Evolutionary conservation across 225 moss, liverwort and hornwort species (phyloP), one percentile per base, ranked within the genome.

Genomic region (Rhytidiadelphus loreus): DNA sequence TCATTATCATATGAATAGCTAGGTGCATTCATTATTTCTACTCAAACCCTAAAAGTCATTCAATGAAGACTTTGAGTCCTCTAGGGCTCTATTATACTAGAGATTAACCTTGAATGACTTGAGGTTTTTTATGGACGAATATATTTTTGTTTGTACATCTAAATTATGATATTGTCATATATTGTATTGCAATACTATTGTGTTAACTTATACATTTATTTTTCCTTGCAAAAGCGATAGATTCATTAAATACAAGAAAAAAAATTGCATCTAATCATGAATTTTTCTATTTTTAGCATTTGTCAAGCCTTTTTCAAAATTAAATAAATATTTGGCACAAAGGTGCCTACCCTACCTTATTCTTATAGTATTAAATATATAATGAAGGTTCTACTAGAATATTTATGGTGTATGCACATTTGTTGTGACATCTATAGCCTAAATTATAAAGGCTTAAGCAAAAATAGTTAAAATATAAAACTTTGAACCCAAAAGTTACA

Each of bases 341-440:
- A 46, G 4, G 7, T 4, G 2, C 0, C 0, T 0, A 7, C 2
- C 0, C 0, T 73, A 1, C 2, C 2, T 46, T 73, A 73, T 1
- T 29, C 6, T 29, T 7, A 73, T 1, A 0, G 0, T 73, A 46
- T 73, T 73, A 7, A 30, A 7, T 74, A 7, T 0, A 20, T 32
- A 1, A 48, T 48, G 12, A 20, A 0, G 32, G 46, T 20, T 29
- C 18, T 74, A 7, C 11, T 12, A 74, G 12, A 48, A 30, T 32
- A 48, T 74, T 74, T 74, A 20, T 48, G 7, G 32, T 32, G 1
- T 74, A 48, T 4, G 32, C 7, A 32, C 48, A 48, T 44, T 48
- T 48, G 12, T 12, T 32, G 19, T 48, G 7, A 30, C 7, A 48
- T 48, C 32, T 48, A 32, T 30, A 48, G 28, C 11, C 7, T 11